A percentile compares a stretch with the other conserved stretches of the same genome.
phyloP scores from a whole-genome alignment of 2,329 filamentous ascomycete genomes.

The Cladosporium sp. region DNA sequence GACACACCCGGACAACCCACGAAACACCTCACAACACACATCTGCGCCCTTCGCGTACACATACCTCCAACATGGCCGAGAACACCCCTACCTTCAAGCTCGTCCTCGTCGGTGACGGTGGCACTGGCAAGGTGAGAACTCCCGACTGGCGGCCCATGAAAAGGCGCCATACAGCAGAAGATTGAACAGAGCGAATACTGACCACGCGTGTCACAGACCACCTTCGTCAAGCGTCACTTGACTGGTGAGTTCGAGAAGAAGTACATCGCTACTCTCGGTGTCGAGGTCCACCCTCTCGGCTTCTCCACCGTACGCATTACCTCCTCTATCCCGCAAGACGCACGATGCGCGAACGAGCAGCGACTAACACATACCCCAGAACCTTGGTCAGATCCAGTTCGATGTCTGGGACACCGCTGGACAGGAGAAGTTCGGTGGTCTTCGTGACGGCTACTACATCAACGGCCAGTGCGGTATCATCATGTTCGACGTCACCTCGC shows the following conservation, averaged over 20 bases:
- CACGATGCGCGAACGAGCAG: conserved; percentile 23
- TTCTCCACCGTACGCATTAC: conserved; percentile 91
- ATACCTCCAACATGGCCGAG: conserved; percentile 12
- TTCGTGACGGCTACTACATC: conserved; percentile 99
- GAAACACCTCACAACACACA: background rate
- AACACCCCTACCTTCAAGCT: conserved; percentile 90
- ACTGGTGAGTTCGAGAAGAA: conserved; percentile 99
- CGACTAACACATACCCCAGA: conserved; percentile 51
- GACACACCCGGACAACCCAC: background rate
- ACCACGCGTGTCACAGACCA: conserved; percentile 66
- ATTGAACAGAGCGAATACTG: background rate
- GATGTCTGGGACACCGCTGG: conserved; percentile 99
- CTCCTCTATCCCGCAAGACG: conserved; percentile 9
- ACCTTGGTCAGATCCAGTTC: conserved; percentile 95
- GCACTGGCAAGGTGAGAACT: conserved; percentile 90
- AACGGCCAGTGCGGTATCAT: conserved; percentile 99
- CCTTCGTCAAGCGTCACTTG: conserved; percentile 99
- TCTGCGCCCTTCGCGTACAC: conserved; percentile 8
- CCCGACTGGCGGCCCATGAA: background rate
- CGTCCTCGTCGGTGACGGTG: conserved; percentile 97
- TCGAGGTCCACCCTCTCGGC: conserved; percentile 96
- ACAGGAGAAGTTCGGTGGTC: conserved; percentile 99
- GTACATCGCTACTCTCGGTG: conserved; percentile 99
- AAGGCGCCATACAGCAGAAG: background rate
- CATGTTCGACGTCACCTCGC: conserved; percentile 99